A percentile compares a stretch with the other conserved stretches of the same genome.
Evolutionary conservation across 805 yeast species (phyloP).

Genomic region (Candida ortonii): DNA sequence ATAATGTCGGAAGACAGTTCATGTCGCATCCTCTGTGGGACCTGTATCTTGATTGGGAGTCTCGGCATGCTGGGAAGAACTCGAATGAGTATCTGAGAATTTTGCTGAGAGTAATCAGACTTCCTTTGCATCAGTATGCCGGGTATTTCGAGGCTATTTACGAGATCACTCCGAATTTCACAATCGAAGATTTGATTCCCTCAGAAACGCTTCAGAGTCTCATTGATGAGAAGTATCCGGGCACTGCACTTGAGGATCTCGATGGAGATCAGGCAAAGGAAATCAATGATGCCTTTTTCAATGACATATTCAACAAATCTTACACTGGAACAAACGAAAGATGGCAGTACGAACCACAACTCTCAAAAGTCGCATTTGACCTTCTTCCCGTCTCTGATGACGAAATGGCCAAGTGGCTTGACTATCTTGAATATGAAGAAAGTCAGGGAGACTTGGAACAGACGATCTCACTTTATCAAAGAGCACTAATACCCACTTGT

Average conservation of each 20-base stretch:
- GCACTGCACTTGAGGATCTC: constrained; percentile 10
- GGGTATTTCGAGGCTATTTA: constrained; percentile 58
- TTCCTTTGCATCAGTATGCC: constrained; percentile 87
- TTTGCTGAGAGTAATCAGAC: constrained; percentile 43
- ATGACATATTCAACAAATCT: constrained; percentile 41
- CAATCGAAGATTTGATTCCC: constrained; percentile 33
- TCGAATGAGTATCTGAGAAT: constrained; percentile 39
- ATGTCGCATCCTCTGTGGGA: constrained; percentile 85
- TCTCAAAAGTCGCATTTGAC: constrained; percentile 58
- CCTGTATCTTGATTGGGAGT: constrained; percentile 60
- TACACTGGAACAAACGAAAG: constrained; percentile 53
- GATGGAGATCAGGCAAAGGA: constrained; percentile 17
- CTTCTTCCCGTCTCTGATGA: constrained; percentile 42
- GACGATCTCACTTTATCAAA: constrained; percentile 56
- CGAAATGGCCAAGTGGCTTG: constrained; percentile 54
- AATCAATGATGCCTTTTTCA: constrained; percentile 43
- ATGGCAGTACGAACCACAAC: constrained; percentile 70
- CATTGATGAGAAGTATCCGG: constrained; percentile 15
- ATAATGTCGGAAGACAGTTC: constrained; percentile 65
- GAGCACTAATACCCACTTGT: constrained; percentile 72
- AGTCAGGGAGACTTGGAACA: constrained; percentile 27
- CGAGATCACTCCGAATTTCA: constrained; percentile 36
- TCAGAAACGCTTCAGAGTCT: constrained; percentile 30
- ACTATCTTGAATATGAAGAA: constrained; percentile 54
- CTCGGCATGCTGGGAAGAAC: constrained; percentile 31